Evolutionary conservation across 1,284 basidiomycete species (phyloP), one percentile per base, ranked within the genome.

Genomic region (Salmacisia buchloeana): DNA sequence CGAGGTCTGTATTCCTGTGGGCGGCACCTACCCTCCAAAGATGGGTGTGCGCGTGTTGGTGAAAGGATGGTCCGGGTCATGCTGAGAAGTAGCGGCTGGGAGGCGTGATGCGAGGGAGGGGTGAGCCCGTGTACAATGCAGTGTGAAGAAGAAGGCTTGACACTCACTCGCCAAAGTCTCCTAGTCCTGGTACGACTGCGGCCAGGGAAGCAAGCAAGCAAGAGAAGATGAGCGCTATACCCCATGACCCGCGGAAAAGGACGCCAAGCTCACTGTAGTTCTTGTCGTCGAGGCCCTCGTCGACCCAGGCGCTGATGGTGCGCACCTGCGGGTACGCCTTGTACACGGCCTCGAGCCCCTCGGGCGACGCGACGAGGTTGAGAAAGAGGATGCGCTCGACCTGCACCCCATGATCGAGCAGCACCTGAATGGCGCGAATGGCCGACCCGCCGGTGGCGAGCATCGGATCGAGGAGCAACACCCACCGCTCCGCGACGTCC

Each of bases 401-500:
- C 57, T 71, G 64, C 33, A 98, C 94, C 39, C 90, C 91, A 75
- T 93, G 88, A 61, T 92, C 89, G 79, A 89, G 86, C 23, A 98
- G 84, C 7, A 97, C 91, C 80, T 97, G 92, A 59, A 97, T 91
- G 0, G 94, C 94, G 81, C 97, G 97, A 82, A 96, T 93, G 2
- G 94, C 96, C 18, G 93, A 97, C 46, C 96, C 94, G 35, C 94
- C 94, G 0, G 94, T 98, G 0, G 94, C 77, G 43, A 98, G 87
- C 94, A 98, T 98, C 1, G 94, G 94, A 80, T 98, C 94, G 15
- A 98, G 86, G 15, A 98, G 85, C 36, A 98, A 86, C 57, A 94
- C 92, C 81, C 94, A 98, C 61, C 94, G 88, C 41, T 86, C 83
- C 0, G 89, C 86, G 65, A 98, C 97, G 79, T 98, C 94, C 76